Percentiles rank a stretch among this genome's conserved stretches.
Conservation (phyloP, 805 yeast species). For the Alloascoidea hylecoeti region DNA sequence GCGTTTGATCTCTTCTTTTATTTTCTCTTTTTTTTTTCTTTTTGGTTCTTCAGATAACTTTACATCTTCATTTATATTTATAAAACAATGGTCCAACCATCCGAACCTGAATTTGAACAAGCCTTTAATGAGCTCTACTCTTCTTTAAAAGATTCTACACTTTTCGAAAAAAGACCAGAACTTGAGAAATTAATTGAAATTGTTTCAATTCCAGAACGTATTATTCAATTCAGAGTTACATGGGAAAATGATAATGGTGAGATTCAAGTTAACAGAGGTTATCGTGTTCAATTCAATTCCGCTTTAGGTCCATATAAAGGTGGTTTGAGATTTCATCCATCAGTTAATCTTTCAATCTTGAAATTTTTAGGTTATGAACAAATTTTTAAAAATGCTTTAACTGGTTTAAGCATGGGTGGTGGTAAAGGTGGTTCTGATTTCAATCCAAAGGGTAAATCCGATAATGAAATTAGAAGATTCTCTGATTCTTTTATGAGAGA, state of each 20-base stretch:
- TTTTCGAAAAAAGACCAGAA: conserved; percentile 80
- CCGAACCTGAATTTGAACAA: conserved; percentile 98
- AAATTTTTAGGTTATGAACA: conserved; percentile 97
- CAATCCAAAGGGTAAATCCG: conserved; percentile 91
- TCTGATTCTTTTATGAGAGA: conserved; percentile 94
- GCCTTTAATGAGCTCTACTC: conserved; percentile 88
- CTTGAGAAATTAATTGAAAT: conserved; percentile 81
- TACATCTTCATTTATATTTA: no score
- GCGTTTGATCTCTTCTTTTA: no score
- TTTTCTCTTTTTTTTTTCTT: no score
- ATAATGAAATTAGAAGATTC: conserved; percentile 91
- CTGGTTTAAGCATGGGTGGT: conserved; percentile 98
- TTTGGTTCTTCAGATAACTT: no score
- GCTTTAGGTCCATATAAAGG: conserved; percentile 99
- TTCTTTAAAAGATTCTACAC: conserved; percentile 82
- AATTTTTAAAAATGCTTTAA: conserved; percentile 94
- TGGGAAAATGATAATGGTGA: conserved; percentile 96
- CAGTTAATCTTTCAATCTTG: conserved; percentile 88
- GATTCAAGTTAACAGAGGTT: conserved; percentile 91
- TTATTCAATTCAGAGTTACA: conserved; percentile 90
- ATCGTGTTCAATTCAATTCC: conserved; percentile 96
- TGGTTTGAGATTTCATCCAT: conserved; percentile 95
- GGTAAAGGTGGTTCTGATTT: conserved; percentile 99
- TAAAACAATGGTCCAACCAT: conserved; percentile 75
- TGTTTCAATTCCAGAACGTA: conserved; percentile 89